Conservation (phyloP, 108 stramenopile genomes). For the Skeletonema costatum region DNA sequence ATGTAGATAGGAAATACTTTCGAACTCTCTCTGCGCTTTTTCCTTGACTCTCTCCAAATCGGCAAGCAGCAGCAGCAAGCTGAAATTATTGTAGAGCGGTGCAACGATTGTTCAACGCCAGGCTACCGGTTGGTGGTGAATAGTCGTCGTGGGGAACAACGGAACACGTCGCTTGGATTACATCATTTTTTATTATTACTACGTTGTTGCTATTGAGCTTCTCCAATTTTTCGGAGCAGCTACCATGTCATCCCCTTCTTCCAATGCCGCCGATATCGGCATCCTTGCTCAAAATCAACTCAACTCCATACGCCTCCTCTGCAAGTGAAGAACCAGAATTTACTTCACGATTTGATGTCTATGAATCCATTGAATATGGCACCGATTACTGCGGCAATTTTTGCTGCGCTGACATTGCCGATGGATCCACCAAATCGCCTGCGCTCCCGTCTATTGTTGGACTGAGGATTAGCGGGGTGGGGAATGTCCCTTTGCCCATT, state of each 20-base stretch:
- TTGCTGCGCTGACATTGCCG: slow-evolving; percentile 2
- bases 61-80: no score
- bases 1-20: no score
- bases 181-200: no score
- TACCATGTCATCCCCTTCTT: not conserved
- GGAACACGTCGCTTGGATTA: no score
- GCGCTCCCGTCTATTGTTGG: slow-evolving; percentile 12
- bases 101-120: no score
- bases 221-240: no score
- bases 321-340: not conserved
- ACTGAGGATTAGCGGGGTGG: slow-evolving; percentile 13
- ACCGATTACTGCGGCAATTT: not conserved
- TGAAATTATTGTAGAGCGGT: no score
- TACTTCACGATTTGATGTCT: not conserved
- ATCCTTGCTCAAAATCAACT: not conserved
- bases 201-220: no score
- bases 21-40: no score
- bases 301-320: not conserved
- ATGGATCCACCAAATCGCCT: slow-evolving; percentile 6
- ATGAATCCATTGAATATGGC: not conserved
- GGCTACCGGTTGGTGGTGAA: no score
- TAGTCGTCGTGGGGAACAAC: no score
- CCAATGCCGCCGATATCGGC: slow-evolving; percentile 10
- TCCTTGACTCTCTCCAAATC: no score
- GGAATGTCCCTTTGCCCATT: slow-evolving; percentile 20